A percentile compares a stretch with the other conserved stretches of the same genome.
Conservation (phyloP, 2,329 filamentous ascomycete species). For the Trichoderma sp. region DNA sequence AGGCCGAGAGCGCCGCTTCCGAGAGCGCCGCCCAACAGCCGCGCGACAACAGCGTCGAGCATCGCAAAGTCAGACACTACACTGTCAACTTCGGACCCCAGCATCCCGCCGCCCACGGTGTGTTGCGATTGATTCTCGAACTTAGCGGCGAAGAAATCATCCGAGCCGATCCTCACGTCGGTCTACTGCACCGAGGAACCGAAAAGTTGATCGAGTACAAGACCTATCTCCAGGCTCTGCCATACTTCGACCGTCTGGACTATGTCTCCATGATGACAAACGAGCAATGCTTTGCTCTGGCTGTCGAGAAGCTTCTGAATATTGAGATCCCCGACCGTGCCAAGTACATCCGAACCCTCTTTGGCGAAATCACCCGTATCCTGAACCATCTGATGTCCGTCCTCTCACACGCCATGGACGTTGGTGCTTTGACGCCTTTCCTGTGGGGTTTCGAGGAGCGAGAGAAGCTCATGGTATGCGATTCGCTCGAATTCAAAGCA, state of each 20-base stretch:
- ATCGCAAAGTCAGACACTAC: conserved; percentile 95
- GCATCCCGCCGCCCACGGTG: conserved; percentile 97
- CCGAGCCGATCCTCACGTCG: conserved; percentile 94
- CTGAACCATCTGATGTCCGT: conserved; percentile 99
- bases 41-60: conserved; percentile 51
- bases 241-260: conserved; percentile 98
- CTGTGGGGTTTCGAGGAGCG: conserved; percentile 99
- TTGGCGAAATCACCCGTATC: conserved; percentile 90
- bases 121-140: conserved; percentile 95
- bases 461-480: conserved; percentile 95
- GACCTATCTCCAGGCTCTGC: conserved; percentile 95
- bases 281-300: conserved; percentile 94
- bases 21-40: conserved; percentile 48
- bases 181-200: conserved; percentile 91
- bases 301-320: conserved; percentile 97
- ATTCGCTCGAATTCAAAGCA: neutral
- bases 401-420: conserved; percentile 97
- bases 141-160: conserved; percentile 97
- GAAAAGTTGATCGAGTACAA: conserved; percentile 99
- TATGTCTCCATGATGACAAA: conserved; percentile 99
- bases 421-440: conserved; percentile 96
- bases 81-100: conserved; percentile 99
- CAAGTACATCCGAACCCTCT: conserved; percentile 95
- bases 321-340: conserved; percentile 92
- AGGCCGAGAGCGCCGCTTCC: conserved; percentile 43